Base-by-base conservation (phyloP, 2,329 filamentous ascomycete species). In the Neurospora crassa region DNA sequence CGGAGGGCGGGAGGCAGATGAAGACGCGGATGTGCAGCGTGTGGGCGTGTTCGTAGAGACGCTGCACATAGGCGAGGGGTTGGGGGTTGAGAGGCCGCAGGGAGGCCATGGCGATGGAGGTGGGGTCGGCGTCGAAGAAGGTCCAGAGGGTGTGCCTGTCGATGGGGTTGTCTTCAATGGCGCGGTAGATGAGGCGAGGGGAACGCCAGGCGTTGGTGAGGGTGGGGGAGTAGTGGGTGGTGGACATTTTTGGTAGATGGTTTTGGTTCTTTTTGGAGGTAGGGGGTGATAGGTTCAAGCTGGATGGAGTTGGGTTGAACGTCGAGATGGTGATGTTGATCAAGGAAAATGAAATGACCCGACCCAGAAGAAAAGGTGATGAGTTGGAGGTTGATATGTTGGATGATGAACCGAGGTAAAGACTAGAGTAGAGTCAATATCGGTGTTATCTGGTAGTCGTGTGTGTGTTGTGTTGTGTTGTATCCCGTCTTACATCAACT, bases 141-240 rank as follows among this genome's bases (percentile, higher is more conserved):
- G 75, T 71, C 69, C 71, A 76, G 10, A 77, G 29, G 37, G 73
- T 76, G 41, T 29, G 63, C n/a, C 72, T 74, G 47, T 78, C 75
- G 1, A 53, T 70, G 3, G 76, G 74, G 68, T 73, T 74, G 18
- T 78, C 72, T 70, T 77, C 76, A 20, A 76, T 72, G 7, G 75
- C 73, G 18, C 76, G 75, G 70, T 74, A 79, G 37, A 75, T 20
- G 16, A 79, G 76, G 18, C 77, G 74, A 14, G 74, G 71, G 10
- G 76, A 76, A 24, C 69, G 73, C 71, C 75, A 78, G 11, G 76
- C 75, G 41, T 71, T 71, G 18, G 68, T 24, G 16, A 75, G 47
- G 7, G 69, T 68, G 40, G 24, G 53, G 24, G 53, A 1, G 53
- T 63, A 63, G 47, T 12, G 20, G 3, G 20, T 29, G n/a, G 29